Percentiles rank a stretch among this genome's conserved stretches.
Evolutionary conservation across 148 eudicot genomes (phyloP).

Genomic region (Fagopyrum esculentum): DNA sequence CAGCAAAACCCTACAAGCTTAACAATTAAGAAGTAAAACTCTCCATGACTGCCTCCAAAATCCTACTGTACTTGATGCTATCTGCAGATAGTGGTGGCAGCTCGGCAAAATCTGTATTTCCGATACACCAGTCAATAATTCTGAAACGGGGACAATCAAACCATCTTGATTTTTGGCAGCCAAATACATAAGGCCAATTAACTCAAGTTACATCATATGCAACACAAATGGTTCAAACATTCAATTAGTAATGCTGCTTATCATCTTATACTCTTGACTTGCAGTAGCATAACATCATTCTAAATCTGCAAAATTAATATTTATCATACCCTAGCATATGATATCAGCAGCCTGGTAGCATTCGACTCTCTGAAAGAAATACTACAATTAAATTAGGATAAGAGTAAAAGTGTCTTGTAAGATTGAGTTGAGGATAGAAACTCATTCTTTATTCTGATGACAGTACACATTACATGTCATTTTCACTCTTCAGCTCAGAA

Average conservation of each 20-base stretch:
- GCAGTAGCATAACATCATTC: neutral
- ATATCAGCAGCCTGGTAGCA: neutral
- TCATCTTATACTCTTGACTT: neutral
- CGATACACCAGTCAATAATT: neutral
- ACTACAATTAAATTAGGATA: neutral
- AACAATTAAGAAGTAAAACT: neutral
- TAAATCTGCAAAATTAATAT: neutral
- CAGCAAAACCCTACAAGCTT: neutral
- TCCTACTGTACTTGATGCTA: neutral
- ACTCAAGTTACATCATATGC: neutral
- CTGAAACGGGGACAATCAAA: neutral
- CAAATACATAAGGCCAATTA: neutral
- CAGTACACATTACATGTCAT: too few relatives aligned
- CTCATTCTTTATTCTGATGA: too few relatives aligned
- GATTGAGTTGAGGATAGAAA: too few relatives aligned
- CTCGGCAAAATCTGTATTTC: neutral
- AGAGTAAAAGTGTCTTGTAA: neutral
- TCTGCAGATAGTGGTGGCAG: conserved; percentile 1
- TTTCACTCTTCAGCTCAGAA: too few relatives aligned
- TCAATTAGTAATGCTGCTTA: neutral
- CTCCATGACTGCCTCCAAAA: neutral
- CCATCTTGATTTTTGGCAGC: neutral
- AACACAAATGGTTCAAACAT: neutral
- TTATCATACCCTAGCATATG: neutral
- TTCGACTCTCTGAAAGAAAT: too few relatives aligned